phyloP scores from a whole-genome alignment of 2,329 filamentous ascomycete genomes.

The Cadophora sp. region DNA sequence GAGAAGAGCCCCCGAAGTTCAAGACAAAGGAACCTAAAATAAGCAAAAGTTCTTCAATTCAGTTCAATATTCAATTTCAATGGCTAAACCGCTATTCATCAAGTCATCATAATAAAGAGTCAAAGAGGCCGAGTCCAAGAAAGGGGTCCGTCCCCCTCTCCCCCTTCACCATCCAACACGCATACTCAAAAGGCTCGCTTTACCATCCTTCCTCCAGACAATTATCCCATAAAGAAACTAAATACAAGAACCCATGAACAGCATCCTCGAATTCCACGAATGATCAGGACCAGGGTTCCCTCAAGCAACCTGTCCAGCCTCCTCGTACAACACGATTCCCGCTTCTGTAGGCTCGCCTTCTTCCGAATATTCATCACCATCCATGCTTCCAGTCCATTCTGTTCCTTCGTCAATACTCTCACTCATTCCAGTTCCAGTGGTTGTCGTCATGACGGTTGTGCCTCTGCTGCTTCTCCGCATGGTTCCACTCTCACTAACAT shows the following conservation, averaged over 20 bases:
- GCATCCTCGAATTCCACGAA: background rate
- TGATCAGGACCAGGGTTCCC: background rate
- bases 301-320: slow-evolving; percentile 33
- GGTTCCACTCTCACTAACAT: slow-evolving; percentile 37
- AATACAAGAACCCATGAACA: slow-evolving; percentile 10
- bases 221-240: slow-evolving; percentile 3
- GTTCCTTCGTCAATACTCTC: slow-evolving; percentile 41
- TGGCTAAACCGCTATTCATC: slow-evolving; percentile 15
- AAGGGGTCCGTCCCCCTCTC: background rate
- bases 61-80: background rate
- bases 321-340: slow-evolving; percentile 37
- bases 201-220: background rate
- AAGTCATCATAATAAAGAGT: slow-evolving; percentile 14
- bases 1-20: too few species aligned
- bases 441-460: slow-evolving; percentile 39
- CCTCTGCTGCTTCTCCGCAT: slow-evolving; percentile 43
- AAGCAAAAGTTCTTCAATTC: background rate
- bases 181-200: slow-evolving; percentile 1
- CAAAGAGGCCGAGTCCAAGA: slow-evolving; percentile 9
- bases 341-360: slow-evolving; percentile 14
- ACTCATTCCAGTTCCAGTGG: slow-evolving; percentile 36
- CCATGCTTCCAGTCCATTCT: slow-evolving; percentile 42
- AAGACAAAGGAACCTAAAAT: too few species aligned
- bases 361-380: slow-evolving; percentile 32
- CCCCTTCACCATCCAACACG: background rate